Evolutionary conservation across 805 yeast species (phyloP).

Genomic region (Ogataea pilisensis): DNA sequence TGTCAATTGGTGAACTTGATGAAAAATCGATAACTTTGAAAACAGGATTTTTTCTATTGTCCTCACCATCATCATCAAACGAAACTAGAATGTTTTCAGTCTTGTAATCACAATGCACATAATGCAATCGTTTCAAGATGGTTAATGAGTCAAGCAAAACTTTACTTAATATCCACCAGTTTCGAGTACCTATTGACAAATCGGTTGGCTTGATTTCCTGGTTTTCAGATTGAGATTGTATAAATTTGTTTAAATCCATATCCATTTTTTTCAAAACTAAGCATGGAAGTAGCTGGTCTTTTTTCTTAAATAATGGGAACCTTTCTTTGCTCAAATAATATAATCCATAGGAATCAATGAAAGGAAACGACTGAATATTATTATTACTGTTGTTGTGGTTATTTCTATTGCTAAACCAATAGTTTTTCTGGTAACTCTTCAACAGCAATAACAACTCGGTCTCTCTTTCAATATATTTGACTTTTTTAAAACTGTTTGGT

Average conservation of each 20-base stretch:
- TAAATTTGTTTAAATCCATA: conserved; percentile 23
- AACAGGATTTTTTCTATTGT: conserved; percentile 5
- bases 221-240: conserved; percentile 6
- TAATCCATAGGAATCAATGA: conserved; percentile 27
- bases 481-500: conserved; percentile 24
- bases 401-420: conserved; percentile 7
- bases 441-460: conserved; percentile 19
- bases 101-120: conserved; percentile 47
- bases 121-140: conserved; percentile 23
- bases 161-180: conserved; percentile 33
- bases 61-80: conserved; percentile 14
- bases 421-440: conserved; percentile 16
- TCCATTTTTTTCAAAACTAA: conserved; percentile 27
- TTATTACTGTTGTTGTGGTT: neutral
- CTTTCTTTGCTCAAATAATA: conserved; percentile 22
- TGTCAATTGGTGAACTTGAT: conserved; percentile 29
- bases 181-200: conserved; percentile 18
- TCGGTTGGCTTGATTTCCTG: conserved; percentile 4
- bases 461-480: conserved; percentile 25
- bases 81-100: conserved; percentile 39
- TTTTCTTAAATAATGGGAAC: conserved; percentile 23
- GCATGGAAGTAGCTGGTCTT: conserved; percentile 24
- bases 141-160: conserved; percentile 25
- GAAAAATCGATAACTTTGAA: conserved; percentile 48
- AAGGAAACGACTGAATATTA: conserved; percentile 16